A percentile compares a stretch with the other conserved stretches of the same genome.
Conservation (phyloP, 1,284 basidiomycete genomes). For the Meira nashicola region DNA sequence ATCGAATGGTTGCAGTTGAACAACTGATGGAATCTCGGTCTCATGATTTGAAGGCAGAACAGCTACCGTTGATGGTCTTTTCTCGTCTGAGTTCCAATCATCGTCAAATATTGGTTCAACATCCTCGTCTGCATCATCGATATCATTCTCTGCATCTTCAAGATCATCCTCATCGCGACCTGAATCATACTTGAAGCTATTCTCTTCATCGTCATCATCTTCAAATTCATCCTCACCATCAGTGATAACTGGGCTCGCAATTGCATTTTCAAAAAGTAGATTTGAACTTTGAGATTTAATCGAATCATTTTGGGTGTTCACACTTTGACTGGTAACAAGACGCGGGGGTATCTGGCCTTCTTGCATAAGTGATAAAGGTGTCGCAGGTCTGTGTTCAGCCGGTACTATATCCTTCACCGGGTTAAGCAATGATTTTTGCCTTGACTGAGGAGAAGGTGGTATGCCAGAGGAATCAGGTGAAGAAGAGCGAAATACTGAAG, state of each 20-base stretch:
- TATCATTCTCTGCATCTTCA: conserved; percentile 6
- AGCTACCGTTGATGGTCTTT: background rate
- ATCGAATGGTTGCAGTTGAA: conserved; percentile 89
- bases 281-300: no score
- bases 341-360: no score
- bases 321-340: no score
- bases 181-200: conserved; percentile 14
- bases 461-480: background rate
- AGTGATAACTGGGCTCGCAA: no score
- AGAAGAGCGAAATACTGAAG: background rate
- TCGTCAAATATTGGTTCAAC: conserved; percentile 10
- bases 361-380: conserved; percentile 4
- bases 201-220: conserved; percentile 12
- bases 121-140: conserved; percentile 6
- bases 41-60: background rate
- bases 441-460: no score
- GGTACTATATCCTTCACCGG: no score
- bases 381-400: background rate
- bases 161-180: conserved; percentile 4
- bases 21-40: conserved; percentile 52
- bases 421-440: no score
- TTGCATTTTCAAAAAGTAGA: no score
- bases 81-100: conserved; percentile 5
- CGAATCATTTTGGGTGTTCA: no score
- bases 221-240: background rate